Evolutionary conservation across 2,329 filamentous ascomycete species (phyloP).

Genomic region (Pseudocercospora pini-densiflorae): DNA sequence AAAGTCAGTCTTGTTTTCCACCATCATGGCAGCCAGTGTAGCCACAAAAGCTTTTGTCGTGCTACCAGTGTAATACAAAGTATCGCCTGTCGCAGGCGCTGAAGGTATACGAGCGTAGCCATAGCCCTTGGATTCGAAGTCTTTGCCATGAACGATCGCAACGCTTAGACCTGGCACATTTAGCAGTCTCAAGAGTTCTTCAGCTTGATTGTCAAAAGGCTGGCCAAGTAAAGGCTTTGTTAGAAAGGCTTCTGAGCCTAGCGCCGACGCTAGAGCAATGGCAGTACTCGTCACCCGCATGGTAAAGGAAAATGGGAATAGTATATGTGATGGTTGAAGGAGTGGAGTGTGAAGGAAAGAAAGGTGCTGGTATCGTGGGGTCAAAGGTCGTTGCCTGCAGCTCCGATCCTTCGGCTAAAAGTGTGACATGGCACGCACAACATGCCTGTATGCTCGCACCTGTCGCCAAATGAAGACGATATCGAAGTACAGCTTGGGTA

Average conservation of each 20-base stretch:
- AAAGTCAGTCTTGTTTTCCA: conserved; percentile 10
- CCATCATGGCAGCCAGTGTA: conserved; percentile 26
- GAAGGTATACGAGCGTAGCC: conserved; percentile 18
- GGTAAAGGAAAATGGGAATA: neutral
- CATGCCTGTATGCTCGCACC: neutral
- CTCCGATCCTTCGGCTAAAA: neutral
- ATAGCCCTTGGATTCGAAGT: conserved; percentile 17
- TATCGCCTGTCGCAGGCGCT: conserved; percentile 27
- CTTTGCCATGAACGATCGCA: conserved; percentile 8
- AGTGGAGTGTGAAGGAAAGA: neutral
- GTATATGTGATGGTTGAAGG: neutral
- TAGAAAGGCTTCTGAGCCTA: neutral
- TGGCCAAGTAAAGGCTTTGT: conserved; percentile 3
- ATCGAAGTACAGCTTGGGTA: neutral
- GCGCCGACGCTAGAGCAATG: neutral
- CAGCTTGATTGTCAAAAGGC: conserved; percentile 12
- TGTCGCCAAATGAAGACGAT: neutral
- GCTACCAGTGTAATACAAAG: conserved; percentile 33
- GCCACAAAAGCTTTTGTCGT: conserved; percentile 37
- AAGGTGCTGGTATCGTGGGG: neutral
- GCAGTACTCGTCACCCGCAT: too few relatives aligned
- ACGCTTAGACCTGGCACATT: conserved; percentile 20
- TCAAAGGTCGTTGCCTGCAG: neutral
- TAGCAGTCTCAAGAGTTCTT: neutral
- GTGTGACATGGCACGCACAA: neutral